Evolutionary conservation across 179 eudicot genomes (phyloP), one percentile per base, ranked within the genome.

Genomic region (Corrigiola litoralis): DNA sequence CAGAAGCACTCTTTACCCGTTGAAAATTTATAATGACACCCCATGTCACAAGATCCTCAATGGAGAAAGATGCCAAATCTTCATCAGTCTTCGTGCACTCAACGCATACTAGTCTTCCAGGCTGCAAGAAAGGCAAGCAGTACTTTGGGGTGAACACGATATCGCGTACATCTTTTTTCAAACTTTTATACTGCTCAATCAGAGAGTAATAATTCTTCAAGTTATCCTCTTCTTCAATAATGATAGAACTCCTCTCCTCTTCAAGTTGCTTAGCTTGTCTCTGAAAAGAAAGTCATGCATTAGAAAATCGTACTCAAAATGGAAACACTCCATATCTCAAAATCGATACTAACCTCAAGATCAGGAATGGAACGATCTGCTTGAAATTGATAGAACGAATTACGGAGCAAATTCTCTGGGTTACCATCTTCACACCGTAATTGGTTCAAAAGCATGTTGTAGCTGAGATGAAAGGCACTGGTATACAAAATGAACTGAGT

Each of bases 391-490:
- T 79, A 90, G 77, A 90, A 92, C 18, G 98, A 92, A 67, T 92
- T 87, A 34, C 98, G 98, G 52, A 92, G 95, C 79, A 92, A 70
- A 82, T 90, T 87, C 77, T 90, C 95, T 62, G 98, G 98, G 66
- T 92, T 79, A 40, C 95, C 97, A 71, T 92, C 98, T 92, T 90
- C 97, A 81, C 84, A 79, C 24, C 95, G 81, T 50, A 92, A 68
- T 79, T 92, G 98, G 77, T 92, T 92, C 74, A 92, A 72, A 68
- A 92, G 94, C 98, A 90, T 90, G 80, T 87, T 92, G 88, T 92
- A 92, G 81, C 97, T 87, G 64, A 92, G 79, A 79, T 92, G 98
- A 75, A 92, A 92, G 40, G 98, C 97, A 83, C 98, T 92, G 85
- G 12, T 46, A 78, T 37, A 48, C 52, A 61, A 37, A 66, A 34